A percentile compares a stretch with the other conserved stretches of the same genome.
These are phyloP conservation scores for Hericium coralloides DNA, from an alignment of 768 basidiomycete genomes.

Conservation along the genomic window DNA sequence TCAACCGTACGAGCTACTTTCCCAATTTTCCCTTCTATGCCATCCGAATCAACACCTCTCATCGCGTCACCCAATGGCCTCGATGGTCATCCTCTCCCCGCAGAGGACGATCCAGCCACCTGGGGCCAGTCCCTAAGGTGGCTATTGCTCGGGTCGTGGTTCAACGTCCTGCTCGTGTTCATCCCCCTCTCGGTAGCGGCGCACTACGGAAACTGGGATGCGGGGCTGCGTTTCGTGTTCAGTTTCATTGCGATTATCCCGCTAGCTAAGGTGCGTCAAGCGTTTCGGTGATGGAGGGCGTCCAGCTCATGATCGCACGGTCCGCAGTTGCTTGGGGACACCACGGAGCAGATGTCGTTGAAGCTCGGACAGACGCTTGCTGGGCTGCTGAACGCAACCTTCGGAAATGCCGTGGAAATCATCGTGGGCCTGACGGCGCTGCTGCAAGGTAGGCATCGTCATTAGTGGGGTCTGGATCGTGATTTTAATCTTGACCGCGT, in stretches of 20 bases:
- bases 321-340: constrained; percentile 61
- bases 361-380: constrained; percentile 80
- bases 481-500: too few relatives aligned
- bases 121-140: constrained; percentile 48
- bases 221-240: constrained; percentile 61
- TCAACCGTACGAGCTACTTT: background rate
- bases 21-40: constrained; percentile 5
- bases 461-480: too few relatives aligned
- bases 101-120: constrained; percentile 37
- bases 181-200: constrained; percentile 65
- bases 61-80: constrained; percentile 15
- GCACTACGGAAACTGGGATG: constrained; percentile 66
- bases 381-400: constrained; percentile 79
- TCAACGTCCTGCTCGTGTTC: constrained; percentile 73
- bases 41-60: constrained; percentile 8
- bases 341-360: constrained; percentile 73
- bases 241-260: constrained; percentile 82
- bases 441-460: background rate
- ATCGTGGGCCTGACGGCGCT: constrained; percentile 86
- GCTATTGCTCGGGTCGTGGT: constrained; percentile 57
- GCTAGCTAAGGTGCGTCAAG: constrained; percentile 58
- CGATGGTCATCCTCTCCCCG: constrained; percentile 7
- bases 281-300: background rate
- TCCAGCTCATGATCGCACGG: background rate
- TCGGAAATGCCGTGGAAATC: constrained; percentile 81